These are phyloP conservation scores for Fallopia convolvulus DNA, from an alignment of 148 eudicot genomes.

Conservation along the genomic window DNA sequence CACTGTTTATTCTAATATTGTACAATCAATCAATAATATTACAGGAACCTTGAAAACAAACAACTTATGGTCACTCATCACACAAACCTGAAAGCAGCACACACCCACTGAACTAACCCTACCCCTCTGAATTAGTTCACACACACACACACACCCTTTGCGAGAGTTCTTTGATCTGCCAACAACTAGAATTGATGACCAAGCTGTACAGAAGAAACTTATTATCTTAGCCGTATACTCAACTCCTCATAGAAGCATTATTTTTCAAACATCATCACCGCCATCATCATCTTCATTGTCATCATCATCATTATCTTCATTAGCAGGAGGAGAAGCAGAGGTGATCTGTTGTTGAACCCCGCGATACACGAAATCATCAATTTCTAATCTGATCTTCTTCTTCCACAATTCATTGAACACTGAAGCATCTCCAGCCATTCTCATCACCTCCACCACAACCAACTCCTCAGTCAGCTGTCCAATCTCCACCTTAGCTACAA, in stretches of 20 bases:
- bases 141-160: neutral
- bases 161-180: neutral
- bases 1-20: neutral
- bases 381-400: slow-evolving; percentile 1
- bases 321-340: neutral
- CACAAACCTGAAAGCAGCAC: slow-evolving; percentile 2
- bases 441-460: slow-evolving; percentile 44
- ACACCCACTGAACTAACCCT: neutral
- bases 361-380: neutral
- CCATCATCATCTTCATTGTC: neutral
- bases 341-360: neutral
- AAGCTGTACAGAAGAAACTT: slow-evolving; percentile 8
- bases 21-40: neutral
- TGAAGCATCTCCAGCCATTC: slow-evolving; percentile 16
- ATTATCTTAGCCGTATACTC: neutral
- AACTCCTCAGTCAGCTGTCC: slow-evolving; percentile 40
- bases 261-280: neutral
- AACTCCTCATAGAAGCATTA: neutral
- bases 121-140: neutral
- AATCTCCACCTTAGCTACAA: slow-evolving; percentile 22
- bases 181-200: neutral
- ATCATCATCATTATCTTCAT: neutral
- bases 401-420: neutral
- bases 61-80: slow-evolving; percentile 7
- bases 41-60: slow-evolving; percentile 2